Conservation (phyloP, 768 basidiomycete species). For the Pisolithus albus region DNA sequence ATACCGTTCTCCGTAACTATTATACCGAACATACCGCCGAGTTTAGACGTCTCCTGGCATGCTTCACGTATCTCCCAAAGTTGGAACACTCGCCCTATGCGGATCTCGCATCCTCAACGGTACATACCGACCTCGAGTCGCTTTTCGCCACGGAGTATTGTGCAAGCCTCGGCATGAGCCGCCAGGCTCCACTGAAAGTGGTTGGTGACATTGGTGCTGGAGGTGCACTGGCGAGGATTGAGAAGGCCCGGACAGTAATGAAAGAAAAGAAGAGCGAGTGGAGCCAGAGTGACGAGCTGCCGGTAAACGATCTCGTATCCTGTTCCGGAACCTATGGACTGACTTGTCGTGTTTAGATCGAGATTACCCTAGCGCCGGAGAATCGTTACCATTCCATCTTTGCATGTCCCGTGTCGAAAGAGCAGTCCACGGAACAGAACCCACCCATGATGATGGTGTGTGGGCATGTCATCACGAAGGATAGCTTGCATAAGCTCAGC, state of each 20-base stretch:
- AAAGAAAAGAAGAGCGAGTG: slow-evolving; percentile 90
- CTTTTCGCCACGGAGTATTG: slow-evolving; percentile 90
- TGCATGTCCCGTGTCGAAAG: slow-evolving; percentile 95
- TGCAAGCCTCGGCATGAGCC: slow-evolving; percentile 78
- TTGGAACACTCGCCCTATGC: slow-evolving; percentile 68
- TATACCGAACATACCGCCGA: slow-evolving; percentile 55
- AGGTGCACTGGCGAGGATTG: slow-evolving; percentile 84
- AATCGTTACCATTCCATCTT: slow-evolving; percentile 97
- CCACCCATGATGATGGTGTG: slow-evolving; percentile 98
- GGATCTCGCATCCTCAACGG: slow-evolving; percentile 61
- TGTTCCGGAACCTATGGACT: not conserved
- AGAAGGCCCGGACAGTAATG: slow-evolving; percentile 92
- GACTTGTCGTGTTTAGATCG: slow-evolving; percentile 54
- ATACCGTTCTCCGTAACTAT: slow-evolving; percentile 54
- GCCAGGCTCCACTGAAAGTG: slow-evolving; percentile 80
- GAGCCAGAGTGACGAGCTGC: slow-evolving; percentile 83
- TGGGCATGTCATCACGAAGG: slow-evolving; percentile 92
- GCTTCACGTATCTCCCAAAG: slow-evolving; percentile 66
- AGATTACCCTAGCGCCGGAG: slow-evolving; percentile 80
- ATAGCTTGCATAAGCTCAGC: slow-evolving; percentile 83
- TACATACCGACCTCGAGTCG: slow-evolving; percentile 74
- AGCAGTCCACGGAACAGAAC: slow-evolving; percentile 87
- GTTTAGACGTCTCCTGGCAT: slow-evolving; percentile 63
- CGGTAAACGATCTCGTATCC: slow-evolving; percentile 40
- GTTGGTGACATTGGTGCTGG: slow-evolving; percentile 91